Percentiles rank a stretch among this genome's conserved stretches.
These are phyloP conservation scores for Quercus lobata DNA, from an alignment of 331 rosid genomes.

Conservation along the genomic window DNA sequence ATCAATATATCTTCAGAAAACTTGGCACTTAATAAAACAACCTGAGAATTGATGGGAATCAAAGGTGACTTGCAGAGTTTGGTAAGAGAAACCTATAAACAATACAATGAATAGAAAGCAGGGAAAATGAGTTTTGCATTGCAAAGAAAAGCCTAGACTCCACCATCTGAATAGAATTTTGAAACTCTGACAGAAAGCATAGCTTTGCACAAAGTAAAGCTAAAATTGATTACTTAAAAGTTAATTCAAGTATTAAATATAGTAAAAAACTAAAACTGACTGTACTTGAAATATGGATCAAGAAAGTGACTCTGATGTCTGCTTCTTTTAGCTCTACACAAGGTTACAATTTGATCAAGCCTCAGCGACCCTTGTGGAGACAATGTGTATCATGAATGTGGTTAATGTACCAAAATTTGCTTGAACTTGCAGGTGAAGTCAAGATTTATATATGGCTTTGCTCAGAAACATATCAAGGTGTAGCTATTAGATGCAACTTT, in stretches of 20 bases:
- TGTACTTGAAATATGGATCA: not conserved
- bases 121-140: not conserved
- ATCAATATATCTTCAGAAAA: not conserved
- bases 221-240: constrained; percentile 24
- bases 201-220: constrained; percentile 7
- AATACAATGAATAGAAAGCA: not conserved
- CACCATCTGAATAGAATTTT: not conserved
- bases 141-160: not conserved
- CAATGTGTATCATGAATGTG: not conserved
- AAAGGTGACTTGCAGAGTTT: constrained; percentile 29
- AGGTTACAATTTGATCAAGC: not conserved
- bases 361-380: not conserved
- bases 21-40: not conserved
- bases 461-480: too few relatives aligned
- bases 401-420: not conserved
- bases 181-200: not conserved
- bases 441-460: not conserved
- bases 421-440: not conserved
- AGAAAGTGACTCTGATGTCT: not conserved
- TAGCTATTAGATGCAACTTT: too few relatives aligned
- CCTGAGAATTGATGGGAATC: constrained; percentile 27
- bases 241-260: constrained; percentile 23
- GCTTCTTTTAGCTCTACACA: not conserved
- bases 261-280: not conserved
- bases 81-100: constrained; percentile 9